Evolutionary conservation across 2,329 filamentous ascomycete species (phyloP), one percentile per base, ranked within the genome.

Genomic region (Phoma sp.): DNA sequence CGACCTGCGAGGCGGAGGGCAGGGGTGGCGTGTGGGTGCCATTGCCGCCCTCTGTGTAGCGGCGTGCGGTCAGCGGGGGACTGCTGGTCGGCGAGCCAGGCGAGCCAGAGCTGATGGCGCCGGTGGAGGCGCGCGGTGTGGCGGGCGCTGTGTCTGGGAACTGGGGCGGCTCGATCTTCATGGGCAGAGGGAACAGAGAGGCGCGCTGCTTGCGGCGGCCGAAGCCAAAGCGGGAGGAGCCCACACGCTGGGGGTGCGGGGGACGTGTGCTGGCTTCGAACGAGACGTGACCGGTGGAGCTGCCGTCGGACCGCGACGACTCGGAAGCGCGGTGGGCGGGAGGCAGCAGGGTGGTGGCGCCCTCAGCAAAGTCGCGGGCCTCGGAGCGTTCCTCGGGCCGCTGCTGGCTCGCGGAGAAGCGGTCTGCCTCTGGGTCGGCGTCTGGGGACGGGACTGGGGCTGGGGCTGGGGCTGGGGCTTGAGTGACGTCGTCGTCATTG

Each of bases 241-340:
- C 88, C 29, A 60, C 21, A 84, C 89, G 32, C 84, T 87, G 67
- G 62, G 67, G 93, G 88, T 63, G 69, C 51, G 52, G 71, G 62
- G 72, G 76, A 19, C 65, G 70, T 22, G 72, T 62, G 25, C 62
- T 68, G 44, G 68, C 41, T 27, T 74, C 73, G 40, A 76, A 74
- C 24, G 71, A 72, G 62, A 74, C 62, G 51, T 76, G 73, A 27
- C 71, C 73, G 37, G 83, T 86, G 15, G 88, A 90, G 76, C 91
- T 96, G 39, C 85, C 90, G 74, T 97, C 93, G 25, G 94, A 97
- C 63, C 90, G 85, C 2, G 92, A 96, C 1, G 94, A 97, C 69
- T 97, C 94, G 5, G 91, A 95, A 25, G 89, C 78, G 36, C 91
- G 82, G 60, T 84, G 83, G 27, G 85, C 78, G 10, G 88, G 85